Evolutionary conservation across 2,329 filamentous ascomycete genomes (phyloP).

Genomic region (Phyllosticta citrichinensis): DNA sequence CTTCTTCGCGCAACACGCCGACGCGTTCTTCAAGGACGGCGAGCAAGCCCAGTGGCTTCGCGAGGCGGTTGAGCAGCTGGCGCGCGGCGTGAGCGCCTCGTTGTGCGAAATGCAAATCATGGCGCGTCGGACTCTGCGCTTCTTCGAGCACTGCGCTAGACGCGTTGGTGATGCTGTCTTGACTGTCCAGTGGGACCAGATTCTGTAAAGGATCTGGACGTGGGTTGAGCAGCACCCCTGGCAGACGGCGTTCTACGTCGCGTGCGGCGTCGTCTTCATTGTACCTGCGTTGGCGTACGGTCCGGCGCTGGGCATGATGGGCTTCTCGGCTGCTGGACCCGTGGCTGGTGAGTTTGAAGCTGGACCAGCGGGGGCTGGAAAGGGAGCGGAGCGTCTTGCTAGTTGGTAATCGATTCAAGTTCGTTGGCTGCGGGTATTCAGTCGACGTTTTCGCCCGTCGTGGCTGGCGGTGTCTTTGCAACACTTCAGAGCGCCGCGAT

Average conservation of each 20-base stretch:
- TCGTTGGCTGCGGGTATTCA: conserved; percentile 17
- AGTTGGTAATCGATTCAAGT: conserved; percentile 11
- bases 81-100: not conserved
- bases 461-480: conserved; percentile 18
- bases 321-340: conserved; percentile 17
- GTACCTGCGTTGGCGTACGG: conserved; percentile 18
- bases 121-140: not conserved
- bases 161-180: not conserved
- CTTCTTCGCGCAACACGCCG: not conserved
- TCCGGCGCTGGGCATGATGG: conserved; percentile 17
- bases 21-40: not conserved
- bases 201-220: not conserved
- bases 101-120: not conserved
- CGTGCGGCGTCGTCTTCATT: conserved; percentile 17
- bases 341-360: conserved; percentile 14
- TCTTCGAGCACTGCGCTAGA: not conserved
- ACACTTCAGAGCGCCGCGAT: conserved; percentile 24
- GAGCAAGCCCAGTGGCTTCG: too few species aligned
- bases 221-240: conserved; percentile 17
- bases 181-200: conserved; percentile 2
- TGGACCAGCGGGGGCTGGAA: not conserved
- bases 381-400: conserved; percentile 19
- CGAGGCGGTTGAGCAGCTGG: not conserved
- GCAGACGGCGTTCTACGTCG: conserved; percentile 18
- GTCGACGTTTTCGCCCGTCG: conserved; percentile 16